Evolutionary conservation across 2,329 filamentous ascomycete species (phyloP).

Genomic region (Byssochlamys sp.): DNA sequence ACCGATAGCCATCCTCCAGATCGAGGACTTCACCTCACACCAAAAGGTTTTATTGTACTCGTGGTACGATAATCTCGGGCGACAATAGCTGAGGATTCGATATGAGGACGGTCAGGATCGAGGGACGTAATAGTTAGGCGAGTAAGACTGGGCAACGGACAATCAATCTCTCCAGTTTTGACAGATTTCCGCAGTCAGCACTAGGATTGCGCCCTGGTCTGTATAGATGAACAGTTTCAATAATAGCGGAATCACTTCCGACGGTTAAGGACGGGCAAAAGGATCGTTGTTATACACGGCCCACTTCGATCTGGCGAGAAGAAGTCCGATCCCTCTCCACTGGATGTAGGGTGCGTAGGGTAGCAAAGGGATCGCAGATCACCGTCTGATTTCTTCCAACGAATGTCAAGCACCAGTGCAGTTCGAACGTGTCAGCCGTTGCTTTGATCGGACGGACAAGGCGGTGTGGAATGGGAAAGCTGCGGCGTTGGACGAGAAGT

Average conservation of each 20-base stretch:
- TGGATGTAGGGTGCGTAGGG: not conserved
- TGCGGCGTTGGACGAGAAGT: not conserved
- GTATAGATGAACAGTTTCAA: not conserved
- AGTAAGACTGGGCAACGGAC: not conserved
- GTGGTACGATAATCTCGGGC: not conserved
- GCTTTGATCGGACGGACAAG: not conserved
- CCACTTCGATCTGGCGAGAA: not conserved
- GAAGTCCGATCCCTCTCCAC: not conserved
- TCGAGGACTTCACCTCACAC: not conserved
- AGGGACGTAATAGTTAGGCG: not conserved
- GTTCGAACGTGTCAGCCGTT: not conserved
- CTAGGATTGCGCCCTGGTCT: not conserved
- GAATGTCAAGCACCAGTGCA: not conserved
- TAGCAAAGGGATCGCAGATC: not conserved
- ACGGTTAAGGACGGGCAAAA: not conserved
- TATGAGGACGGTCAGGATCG: not conserved
- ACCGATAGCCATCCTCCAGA: conserved; percentile 4
- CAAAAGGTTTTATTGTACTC: not conserved
- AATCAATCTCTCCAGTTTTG: not conserved
- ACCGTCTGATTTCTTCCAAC: not conserved
- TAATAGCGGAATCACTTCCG: not conserved
- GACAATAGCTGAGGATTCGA: not conserved
- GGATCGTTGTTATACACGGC: not conserved
- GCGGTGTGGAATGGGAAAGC: not conserved
- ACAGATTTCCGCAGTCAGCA: not conserved